These are phyloP conservation scores for Saitozyma podzolica DNA, from an alignment of 768 basidiomycete genomes.

Conservation along the genomic window DNA sequence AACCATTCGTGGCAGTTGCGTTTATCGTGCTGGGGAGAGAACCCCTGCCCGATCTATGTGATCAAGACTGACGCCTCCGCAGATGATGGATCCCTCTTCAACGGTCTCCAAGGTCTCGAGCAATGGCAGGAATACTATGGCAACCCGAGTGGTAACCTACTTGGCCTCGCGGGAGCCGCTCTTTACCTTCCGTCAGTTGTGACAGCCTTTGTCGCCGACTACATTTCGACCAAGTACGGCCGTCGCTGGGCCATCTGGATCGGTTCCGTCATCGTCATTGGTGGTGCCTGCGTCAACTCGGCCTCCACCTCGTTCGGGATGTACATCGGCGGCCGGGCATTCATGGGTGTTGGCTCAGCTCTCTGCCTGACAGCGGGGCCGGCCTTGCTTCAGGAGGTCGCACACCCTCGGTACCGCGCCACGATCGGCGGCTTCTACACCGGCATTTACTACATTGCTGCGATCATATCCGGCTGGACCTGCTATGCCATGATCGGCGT, in stretches of 20 bases:
- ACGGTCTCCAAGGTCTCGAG: constrained; percentile 32
- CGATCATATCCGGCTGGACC: constrained; percentile 13
- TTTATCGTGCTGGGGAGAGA: no score
- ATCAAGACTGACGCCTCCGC: no score
- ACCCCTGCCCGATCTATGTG: no score
- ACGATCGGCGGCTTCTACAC: constrained; percentile 26
- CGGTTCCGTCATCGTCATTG: constrained; percentile 22
- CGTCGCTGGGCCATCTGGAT: constrained; percentile 23
- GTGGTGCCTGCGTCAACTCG: constrained; percentile 28
- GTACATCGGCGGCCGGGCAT: constrained; percentile 29
- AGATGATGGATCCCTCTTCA: constrained; percentile 35
- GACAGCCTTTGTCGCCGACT: constrained; percentile 29
- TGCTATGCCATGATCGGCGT: constrained; percentile 25
- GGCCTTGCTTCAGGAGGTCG: constrained; percentile 36
- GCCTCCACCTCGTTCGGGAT: constrained; percentile 17
- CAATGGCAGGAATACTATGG: constrained; percentile 27
- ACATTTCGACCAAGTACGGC: constrained; percentile 22
- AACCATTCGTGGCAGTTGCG: no score
- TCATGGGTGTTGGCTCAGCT: constrained; percentile 25
- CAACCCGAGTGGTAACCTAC: constrained; percentile 22
- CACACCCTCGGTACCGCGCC: constrained; percentile 34
- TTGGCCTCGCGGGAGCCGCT: constrained; percentile 32
- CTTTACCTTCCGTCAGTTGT: constrained; percentile 33
- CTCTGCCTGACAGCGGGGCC: constrained; percentile 32
- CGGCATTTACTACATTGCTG: constrained; percentile 18